phyloP scores from a whole-genome alignment of 2,329 filamentous ascomycete genomes.

The Penicillium sp. region DNA sequence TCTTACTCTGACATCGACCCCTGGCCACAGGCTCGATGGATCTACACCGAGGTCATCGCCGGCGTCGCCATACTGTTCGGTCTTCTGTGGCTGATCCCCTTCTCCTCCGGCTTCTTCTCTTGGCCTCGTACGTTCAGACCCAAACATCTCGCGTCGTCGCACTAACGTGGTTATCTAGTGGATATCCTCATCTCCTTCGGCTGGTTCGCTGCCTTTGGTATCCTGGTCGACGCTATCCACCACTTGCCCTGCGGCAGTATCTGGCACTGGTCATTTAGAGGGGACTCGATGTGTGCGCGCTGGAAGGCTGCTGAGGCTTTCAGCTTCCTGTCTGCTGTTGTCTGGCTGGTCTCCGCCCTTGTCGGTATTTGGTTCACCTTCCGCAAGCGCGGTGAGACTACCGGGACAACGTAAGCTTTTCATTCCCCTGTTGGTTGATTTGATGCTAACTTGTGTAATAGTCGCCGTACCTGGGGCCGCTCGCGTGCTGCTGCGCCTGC shows the following conservation, averaged over 20 bases:
- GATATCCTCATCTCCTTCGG: constrained; percentile 64
- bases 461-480: constrained; percentile 20
- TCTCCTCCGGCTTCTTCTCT: constrained; percentile 60
- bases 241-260: constrained; percentile 51
- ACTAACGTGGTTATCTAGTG: constrained; percentile 32
- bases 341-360: constrained; percentile 63
- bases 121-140: constrained; percentile 50
- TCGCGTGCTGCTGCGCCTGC: constrained; percentile 5
- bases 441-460: neutral
- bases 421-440: neutral
- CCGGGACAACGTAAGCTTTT: constrained; percentile 20
- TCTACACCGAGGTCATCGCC: constrained; percentile 69
- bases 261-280: constrained; percentile 56
- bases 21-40: constrained; percentile 60
- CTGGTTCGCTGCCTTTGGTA: constrained; percentile 66
- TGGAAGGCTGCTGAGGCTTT: constrained; percentile 70
- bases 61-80: constrained; percentile 63
- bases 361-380: constrained; percentile 45
- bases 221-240: constrained; percentile 56
- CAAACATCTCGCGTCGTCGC: neutral
- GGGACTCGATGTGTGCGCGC: constrained; percentile 55
- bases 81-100: constrained; percentile 68
- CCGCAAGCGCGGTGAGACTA: constrained; percentile 21
- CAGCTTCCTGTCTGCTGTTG: constrained; percentile 63
- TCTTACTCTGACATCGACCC: constrained; percentile 42